Percentiles rank a stretch among this genome's conserved stretches.
These are phyloP conservation scores for Suhomyces yuchorum DNA, from an alignment of 1,139 yeast species.

Conservation along the genomic window DNA sequence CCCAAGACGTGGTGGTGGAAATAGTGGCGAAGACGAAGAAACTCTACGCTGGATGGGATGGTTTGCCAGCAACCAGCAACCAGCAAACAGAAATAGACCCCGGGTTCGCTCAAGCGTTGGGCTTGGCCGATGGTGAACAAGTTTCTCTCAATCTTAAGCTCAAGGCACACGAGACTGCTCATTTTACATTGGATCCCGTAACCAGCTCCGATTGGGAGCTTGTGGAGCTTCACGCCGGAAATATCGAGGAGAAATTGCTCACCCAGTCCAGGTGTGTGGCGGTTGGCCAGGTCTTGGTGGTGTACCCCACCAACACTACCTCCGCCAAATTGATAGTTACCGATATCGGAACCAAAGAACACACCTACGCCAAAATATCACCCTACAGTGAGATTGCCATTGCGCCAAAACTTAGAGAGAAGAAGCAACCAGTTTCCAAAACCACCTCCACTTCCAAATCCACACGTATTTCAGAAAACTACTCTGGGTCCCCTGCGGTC, in stretches of 20 bases:
- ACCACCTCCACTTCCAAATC: constrained; percentile 26
- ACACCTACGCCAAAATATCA: constrained; percentile 58
- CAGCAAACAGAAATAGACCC: constrained; percentile 44
- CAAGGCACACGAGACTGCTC: constrained; percentile 53
- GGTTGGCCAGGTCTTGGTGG: constrained; percentile 59
- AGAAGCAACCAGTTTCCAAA: constrained; percentile 22
- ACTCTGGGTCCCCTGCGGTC: constrained; percentile 37
- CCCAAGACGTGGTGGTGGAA: constrained; percentile 65
- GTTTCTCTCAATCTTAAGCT: constrained; percentile 47
- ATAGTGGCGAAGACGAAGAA: constrained; percentile 28
- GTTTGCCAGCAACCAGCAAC: constrained; percentile 48
- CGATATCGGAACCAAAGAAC: constrained; percentile 55
- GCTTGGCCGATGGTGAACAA: constrained; percentile 43
- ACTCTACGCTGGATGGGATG: constrained; percentile 80
- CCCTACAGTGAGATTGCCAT: constrained; percentile 80
- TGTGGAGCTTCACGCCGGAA: constrained; percentile 79
- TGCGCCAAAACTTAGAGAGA: constrained; percentile 69
- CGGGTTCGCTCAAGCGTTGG: constrained; percentile 49
- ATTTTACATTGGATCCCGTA: constrained; percentile 76
- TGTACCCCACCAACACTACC: constrained; percentile 69
- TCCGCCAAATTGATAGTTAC: constrained; percentile 66
- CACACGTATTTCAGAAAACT: constrained; percentile 27
- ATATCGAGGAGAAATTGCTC: constrained; percentile 71
- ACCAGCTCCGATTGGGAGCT: constrained; percentile 88
- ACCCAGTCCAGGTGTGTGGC: constrained; percentile 82